These are phyloP conservation scores for Jaminaea rosea DNA, from an alignment of 1,284 basidiomycete species.

Conservation along the genomic window DNA sequence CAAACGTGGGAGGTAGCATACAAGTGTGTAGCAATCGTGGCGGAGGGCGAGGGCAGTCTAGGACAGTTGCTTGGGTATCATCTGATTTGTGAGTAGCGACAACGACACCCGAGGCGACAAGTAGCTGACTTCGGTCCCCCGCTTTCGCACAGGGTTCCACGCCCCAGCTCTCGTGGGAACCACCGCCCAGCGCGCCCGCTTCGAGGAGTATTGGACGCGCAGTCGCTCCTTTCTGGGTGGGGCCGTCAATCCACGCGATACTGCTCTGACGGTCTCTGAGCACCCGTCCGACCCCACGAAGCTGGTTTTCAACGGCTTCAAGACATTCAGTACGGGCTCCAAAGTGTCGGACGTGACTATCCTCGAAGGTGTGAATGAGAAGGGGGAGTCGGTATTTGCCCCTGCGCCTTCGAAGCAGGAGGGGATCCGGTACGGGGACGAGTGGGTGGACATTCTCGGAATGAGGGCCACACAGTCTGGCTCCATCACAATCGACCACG, in stretches of 20 bases:
- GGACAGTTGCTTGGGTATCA: slow-evolving; percentile 35
- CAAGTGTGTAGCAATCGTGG: slow-evolving; percentile 32
- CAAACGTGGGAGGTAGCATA: slow-evolving; percentile 36
- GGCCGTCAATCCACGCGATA: slow-evolving; percentile 47
- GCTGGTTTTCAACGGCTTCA: slow-evolving; percentile 42
- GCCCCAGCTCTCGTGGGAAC: slow-evolving; percentile 37
- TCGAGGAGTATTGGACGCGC: slow-evolving; percentile 26
- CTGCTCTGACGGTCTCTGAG: slow-evolving; percentile 33
- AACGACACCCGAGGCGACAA: not conserved
- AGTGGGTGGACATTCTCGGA: slow-evolving; percentile 48
- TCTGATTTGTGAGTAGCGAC: slow-evolving; percentile 11
- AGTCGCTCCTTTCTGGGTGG: slow-evolving; percentile 41
- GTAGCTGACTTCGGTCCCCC: not conserved
- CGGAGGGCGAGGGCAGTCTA: slow-evolving; percentile 40
- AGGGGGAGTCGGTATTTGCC: slow-evolving; percentile 41
- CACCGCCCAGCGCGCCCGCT: slow-evolving; percentile 25
- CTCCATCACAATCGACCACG: slow-evolving; percentile 36
- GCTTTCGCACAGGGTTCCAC: slow-evolving; percentile 36
- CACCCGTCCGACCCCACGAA: slow-evolving; percentile 25
- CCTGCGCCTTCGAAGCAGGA: slow-evolving; percentile 34
- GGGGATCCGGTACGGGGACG: slow-evolving; percentile 44
- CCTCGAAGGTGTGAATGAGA: slow-evolving; percentile 39
- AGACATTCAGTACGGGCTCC: slow-evolving; percentile 45
- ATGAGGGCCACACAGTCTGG: slow-evolving; percentile 44
- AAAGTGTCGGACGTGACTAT: slow-evolving; percentile 46